These are phyloP conservation scores for Oryza longistaminata DNA, from an alignment of 176 grass and related monocot species.

Conservation along the genomic window DNA sequence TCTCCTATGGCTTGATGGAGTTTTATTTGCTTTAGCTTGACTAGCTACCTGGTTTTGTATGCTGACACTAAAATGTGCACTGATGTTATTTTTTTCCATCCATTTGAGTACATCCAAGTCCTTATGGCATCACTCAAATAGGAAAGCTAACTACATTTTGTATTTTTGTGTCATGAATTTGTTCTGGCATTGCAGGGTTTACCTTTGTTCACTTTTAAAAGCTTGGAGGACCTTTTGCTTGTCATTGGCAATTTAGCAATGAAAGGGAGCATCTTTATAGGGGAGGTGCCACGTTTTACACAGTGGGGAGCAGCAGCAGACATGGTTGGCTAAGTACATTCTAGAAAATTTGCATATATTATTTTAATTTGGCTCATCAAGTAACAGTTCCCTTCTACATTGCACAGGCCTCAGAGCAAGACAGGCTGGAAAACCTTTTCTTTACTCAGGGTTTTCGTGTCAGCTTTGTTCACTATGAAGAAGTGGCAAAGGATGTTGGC, in stretches of 20 bases:
- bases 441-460: conserved; percentile 59
- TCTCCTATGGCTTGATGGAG: neutral
- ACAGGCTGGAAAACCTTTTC: conserved; percentile 66
- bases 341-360: conserved; percentile 9
- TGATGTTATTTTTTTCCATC: neutral
- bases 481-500: conserved; percentile 47
- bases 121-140: neutral
- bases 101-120: neutral
- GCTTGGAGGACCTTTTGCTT: conserved; percentile 65
- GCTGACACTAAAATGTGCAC: neutral
- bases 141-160: neutral
- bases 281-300: conserved; percentile 57
- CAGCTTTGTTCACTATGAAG: conserved; percentile 50
- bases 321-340: conserved; percentile 42
- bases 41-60: neutral
- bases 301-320: conserved; percentile 39
- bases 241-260: conserved; percentile 68
- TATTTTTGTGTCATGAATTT: neutral
- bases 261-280: conserved; percentile 81
- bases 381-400: conserved; percentile 29
- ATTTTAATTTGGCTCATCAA: conserved; percentile 22
- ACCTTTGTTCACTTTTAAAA: conserved; percentile 49
- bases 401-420: conserved; percentile 46
- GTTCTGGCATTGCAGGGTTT: conserved; percentile 64
- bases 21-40: neutral